Conservation (phyloP, 495 filamentous ascomycete species). For the Podospora pseudocomata region DNA sequence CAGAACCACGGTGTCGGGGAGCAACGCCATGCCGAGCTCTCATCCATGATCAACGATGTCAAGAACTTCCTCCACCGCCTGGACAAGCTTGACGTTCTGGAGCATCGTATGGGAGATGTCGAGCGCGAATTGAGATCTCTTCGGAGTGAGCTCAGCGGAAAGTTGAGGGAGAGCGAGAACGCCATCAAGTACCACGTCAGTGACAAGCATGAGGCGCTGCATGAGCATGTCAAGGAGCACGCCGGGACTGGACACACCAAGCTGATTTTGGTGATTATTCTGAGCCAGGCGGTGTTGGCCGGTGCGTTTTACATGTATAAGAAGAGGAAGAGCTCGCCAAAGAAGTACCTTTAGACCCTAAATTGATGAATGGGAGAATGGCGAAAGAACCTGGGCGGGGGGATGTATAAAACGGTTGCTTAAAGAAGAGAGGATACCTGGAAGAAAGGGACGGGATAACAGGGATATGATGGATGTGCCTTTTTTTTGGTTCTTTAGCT, state of each 20-base stretch:
- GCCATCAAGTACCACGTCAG: slow-evolving; percentile 68
- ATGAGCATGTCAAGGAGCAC: slow-evolving; percentile 54
- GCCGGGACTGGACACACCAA: slow-evolving; percentile 62
- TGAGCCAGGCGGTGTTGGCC: slow-evolving; percentile 67
- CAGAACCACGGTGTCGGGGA: slow-evolving; percentile 50
- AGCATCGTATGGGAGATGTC: slow-evolving; percentile 56
- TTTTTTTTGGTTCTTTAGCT: not conserved
- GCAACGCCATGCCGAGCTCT: slow-evolving; percentile 56
- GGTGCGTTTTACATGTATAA: slow-evolving; percentile 77
- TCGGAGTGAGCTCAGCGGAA: slow-evolving; percentile 41
- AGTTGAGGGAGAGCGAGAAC: slow-evolving; percentile 66
- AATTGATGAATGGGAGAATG: not conserved
- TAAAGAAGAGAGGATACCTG: not conserved
- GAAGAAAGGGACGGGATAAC: not conserved
- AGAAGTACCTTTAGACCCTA: slow-evolving; percentile 76
- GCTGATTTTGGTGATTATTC: slow-evolving; percentile 71
- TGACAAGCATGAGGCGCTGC: slow-evolving; percentile 65
- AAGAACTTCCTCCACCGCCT: slow-evolving; percentile 38
- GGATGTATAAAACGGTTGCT: not conserved
- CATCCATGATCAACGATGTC: slow-evolving; percentile 38
- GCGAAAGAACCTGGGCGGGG: not conserved
- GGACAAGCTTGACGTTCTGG: slow-evolving; percentile 36
- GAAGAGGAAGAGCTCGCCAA: slow-evolving; percentile 70
- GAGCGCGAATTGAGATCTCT: slow-evolving; percentile 62
- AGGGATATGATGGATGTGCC: not conserved